A percentile compares a stretch with the other conserved stretches of the same genome.
Evolutionary conservation across 495 filamentous ascomycete genomes (phyloP).

Genomic region (Podospora pseudocomata): DNA sequence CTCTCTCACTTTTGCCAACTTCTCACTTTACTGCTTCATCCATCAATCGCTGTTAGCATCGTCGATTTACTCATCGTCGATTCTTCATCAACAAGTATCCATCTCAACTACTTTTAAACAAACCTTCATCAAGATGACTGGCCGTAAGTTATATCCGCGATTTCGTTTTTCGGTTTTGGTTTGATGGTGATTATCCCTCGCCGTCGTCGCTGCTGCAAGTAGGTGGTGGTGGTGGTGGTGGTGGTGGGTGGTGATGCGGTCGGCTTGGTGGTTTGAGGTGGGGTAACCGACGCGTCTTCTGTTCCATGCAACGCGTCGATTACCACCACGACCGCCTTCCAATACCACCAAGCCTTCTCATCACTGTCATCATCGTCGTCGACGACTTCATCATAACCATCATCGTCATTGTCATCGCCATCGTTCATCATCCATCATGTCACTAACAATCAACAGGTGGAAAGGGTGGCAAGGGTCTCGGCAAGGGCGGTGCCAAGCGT

Average conservation of each 20-base stretch:
- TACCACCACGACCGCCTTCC: background rate
- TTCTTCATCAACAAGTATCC: slow-evolving; percentile 22
- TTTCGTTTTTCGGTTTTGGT: slow-evolving; percentile 6
- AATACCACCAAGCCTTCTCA: background rate
- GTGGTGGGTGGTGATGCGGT: slow-evolving; percentile 12
- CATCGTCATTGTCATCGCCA: background rate
- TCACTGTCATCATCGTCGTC: background rate
- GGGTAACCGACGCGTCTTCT: background rate
- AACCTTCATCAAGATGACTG: slow-evolving; percentile 73
- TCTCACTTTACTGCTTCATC: slow-evolving; percentile 10
- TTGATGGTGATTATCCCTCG: slow-evolving; percentile 6
- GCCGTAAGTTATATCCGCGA: slow-evolving; percentile 68
- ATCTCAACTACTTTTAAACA: slow-evolving; percentile 32
- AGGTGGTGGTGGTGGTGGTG: slow-evolving; percentile 23
- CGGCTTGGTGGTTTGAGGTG: slow-evolving; percentile 13
- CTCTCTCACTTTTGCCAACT: slow-evolving; percentile 7
- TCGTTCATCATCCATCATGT: slow-evolving; percentile 7
- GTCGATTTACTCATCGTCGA: slow-evolving; percentile 27
- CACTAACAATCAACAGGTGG: slow-evolving; percentile 50
- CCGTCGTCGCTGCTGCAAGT: slow-evolving; percentile 20
- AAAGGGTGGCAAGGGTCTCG: slow-evolving; percentile 84
- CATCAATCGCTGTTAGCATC: background rate
- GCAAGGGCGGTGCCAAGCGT: slow-evolving; percentile 89
- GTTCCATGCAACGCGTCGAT: slow-evolving; percentile 28
- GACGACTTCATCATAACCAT: background rate